Evolutionary conservation across 495 filamentous ascomycete genomes (phyloP).

Genomic region (Delitschia confertaspora): DNA sequence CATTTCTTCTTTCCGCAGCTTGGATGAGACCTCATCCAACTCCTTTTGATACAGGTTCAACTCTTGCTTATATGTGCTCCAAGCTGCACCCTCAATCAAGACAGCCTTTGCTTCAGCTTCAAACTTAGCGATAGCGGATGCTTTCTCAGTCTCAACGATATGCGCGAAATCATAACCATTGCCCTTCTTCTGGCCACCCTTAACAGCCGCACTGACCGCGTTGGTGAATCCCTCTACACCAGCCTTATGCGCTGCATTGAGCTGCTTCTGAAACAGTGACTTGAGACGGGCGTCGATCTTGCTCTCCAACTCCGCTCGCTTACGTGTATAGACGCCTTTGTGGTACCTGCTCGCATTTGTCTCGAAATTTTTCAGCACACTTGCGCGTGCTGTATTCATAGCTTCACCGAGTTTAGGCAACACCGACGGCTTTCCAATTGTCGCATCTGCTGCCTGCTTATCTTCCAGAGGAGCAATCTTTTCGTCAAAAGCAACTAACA

Average conservation of each 20-base stretch:
- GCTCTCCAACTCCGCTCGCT: constrained; percentile 71
- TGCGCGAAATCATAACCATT: constrained; percentile 86
- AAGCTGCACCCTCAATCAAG: constrained; percentile 64
- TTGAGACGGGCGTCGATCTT: constrained; percentile 84
- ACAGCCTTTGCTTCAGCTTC: constrained; percentile 65
- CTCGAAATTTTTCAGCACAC: constrained; percentile 75
- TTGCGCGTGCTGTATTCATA: constrained; percentile 63
- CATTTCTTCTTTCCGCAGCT: constrained; percentile 89
- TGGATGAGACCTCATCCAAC: constrained; percentile 71
- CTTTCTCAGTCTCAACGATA: constrained; percentile 79
- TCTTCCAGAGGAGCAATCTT: constrained; percentile 78
- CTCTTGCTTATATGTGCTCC: constrained; percentile 67
- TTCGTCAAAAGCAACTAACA: constrained; percentile 73
- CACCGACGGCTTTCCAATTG: constrained; percentile 59
- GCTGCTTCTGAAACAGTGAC: constrained; percentile 75
- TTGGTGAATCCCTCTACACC: constrained; percentile 84
- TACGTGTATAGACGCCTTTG: constrained; percentile 83
- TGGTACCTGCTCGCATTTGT: constrained; percentile 86
- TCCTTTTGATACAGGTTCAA: constrained; percentile 62
- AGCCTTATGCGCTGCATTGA: constrained; percentile 77
- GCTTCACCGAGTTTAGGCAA: constrained; percentile 66
- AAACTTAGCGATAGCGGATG: constrained; percentile 63
- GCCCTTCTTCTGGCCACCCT: constrained; percentile 83
- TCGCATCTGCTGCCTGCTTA: constrained; percentile 62
- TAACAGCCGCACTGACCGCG: constrained; percentile 72